Base-by-base conservation (phyloP, 73 alveolate genomes). In the Stentor coeruleus region DNA sequence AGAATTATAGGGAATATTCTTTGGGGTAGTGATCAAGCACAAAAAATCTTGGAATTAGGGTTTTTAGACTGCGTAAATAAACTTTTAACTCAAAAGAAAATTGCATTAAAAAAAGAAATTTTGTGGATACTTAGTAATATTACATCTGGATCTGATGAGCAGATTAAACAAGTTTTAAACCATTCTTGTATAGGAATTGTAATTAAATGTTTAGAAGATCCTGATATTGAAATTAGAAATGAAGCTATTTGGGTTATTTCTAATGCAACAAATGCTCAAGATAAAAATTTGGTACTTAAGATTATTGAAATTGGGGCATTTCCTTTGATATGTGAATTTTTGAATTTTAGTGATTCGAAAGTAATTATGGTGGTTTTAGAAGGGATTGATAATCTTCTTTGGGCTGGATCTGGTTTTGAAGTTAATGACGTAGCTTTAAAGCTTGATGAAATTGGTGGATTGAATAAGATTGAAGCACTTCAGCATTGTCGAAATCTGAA, bases 361-460 rank as follows among this genome's bases (percentile, higher is more conserved):
- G 28, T 57, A n/a, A 31, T 57, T n/a, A 57, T 57, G 28, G 35
- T 57, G 35, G 15, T 31, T 1, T 31, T 57, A n/a, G 35, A 57
- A 31, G 28, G 35, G 1, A 57, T 57, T 57, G 15, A 31, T 1
- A 57, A 57, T 57, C 15, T 57, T 31, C 73, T 57, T 31, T 57
- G 2, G 1, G 28, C 28, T n/a, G 28, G 15, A 20, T 2, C 0
- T 57, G 35, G 28, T 57, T 20, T 20, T 57, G 73, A 57, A 2
- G 28, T 20, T 2, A 57, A n/a, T 2, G 73, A 57, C 28, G 28
- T 1, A 57, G 73, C 73, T 31, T 57, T 57, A 57, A 57, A 31
- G 28, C 73, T 57, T 57, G 73, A 57, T 57, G 73, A 57, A 57
- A 2, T 57, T 57, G 73, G 73, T 20, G 73, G 73, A n/a, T 20